Percentiles rank a stretch among this genome's conserved stretches.
Evolutionary conservation across 495 filamentous ascomycete genomes (phyloP).

Genomic region (Penicillium coffeae): DNA sequence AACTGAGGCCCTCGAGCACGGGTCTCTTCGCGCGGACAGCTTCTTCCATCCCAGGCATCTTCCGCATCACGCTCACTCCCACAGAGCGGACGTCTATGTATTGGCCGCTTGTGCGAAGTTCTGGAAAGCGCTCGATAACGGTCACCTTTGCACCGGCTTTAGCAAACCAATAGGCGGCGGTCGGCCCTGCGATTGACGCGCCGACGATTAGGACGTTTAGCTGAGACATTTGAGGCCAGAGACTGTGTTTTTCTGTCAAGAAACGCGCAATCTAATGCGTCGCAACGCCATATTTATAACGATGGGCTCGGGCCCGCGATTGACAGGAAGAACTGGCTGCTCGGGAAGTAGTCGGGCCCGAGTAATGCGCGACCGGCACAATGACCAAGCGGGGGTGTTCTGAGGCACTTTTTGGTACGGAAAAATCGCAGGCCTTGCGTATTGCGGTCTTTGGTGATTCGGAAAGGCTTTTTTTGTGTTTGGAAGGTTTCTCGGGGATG

Average conservation of each 20-base stretch:
- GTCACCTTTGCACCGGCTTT: constrained; percentile 47
- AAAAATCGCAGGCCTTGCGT: too few species aligned
- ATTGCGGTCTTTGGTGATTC: too few species aligned
- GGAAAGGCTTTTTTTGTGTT: too few species aligned
- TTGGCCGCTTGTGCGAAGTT: constrained; percentile 45
- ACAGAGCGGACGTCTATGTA: constrained; percentile 49
- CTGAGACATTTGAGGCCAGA: constrained; percentile 32
- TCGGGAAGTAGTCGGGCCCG: constrained; percentile 2
- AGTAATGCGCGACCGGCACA: background rate
- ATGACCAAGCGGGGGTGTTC: too few species aligned
- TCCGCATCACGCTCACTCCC: constrained; percentile 46
- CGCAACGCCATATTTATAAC: too few species aligned
- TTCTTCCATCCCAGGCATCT: constrained; percentile 46
- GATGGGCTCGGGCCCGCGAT: too few species aligned
- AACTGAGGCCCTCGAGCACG: constrained; percentile 39
- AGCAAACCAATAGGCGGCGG: constrained; percentile 45
- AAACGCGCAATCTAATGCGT: too few species aligned
- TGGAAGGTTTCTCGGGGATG: too few species aligned
- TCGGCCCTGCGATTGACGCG: constrained; percentile 31
- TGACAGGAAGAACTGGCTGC: background rate
- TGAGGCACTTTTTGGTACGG: too few species aligned
- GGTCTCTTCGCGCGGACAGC: constrained; percentile 35
- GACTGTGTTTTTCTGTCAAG: too few species aligned
- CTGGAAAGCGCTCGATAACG: constrained; percentile 47
- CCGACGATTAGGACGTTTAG: constrained; percentile 36